These are phyloP conservation scores for Blastomyces parvus DNA, from an alignment of 2,329 filamentous ascomycete genomes.

Conservation along the genomic window DNA sequence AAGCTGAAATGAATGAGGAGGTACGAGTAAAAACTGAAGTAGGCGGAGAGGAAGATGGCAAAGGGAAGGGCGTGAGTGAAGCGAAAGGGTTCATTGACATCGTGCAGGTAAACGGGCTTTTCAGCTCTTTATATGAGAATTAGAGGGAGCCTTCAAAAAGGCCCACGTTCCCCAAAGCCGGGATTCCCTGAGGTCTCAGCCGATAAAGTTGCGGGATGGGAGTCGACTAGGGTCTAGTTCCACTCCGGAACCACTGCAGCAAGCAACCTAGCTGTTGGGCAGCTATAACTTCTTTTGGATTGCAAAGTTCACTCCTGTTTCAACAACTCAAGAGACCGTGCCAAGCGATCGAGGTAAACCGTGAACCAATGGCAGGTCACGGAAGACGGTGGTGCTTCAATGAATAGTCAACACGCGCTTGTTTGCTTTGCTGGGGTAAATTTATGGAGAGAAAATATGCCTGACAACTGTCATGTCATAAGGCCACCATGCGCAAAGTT, in stretches of 20 bases:
- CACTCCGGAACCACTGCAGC: background rate
- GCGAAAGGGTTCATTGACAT: background rate
- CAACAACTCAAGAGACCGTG: background rate
- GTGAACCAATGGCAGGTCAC: background rate
- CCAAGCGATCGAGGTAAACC: background rate
- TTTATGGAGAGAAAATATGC: background rate
- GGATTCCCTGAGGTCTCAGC: background rate
- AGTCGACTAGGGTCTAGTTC: background rate
- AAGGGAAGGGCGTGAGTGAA: background rate
- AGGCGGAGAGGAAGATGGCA: background rate
- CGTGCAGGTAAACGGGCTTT: background rate
- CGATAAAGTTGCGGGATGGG: conserved; percentile 4
- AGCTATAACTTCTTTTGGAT: background rate
- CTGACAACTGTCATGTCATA: background rate
- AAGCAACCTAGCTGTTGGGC: background rate
- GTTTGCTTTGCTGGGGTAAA: background rate
- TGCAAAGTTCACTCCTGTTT: background rate
- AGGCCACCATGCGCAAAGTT: background rate
- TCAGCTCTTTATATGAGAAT: background rate
- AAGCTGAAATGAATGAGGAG: background rate
- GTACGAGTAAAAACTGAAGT: background rate
- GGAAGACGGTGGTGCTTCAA: background rate
- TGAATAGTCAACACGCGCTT: background rate
- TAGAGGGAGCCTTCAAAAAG: background rate
- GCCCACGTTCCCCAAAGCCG: conserved; percentile 1